phyloP scores from a whole-genome alignment of 768 basidiomycete genomes.

The Bullera alba region DNA sequence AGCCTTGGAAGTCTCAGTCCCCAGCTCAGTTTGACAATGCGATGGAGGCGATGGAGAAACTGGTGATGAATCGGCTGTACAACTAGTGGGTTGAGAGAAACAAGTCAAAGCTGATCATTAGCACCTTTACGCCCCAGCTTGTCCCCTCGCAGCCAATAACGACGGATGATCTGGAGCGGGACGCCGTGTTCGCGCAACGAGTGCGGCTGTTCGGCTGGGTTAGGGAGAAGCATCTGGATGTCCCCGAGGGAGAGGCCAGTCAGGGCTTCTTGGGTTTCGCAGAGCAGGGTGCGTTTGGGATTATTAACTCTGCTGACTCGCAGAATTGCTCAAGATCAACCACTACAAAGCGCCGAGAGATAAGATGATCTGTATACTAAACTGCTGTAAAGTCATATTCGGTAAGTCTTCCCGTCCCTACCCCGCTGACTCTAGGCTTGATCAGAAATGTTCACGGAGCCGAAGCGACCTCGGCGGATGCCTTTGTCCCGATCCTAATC shows the following conservation, averaged over 20 bases:
- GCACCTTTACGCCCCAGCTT: slow-evolving; percentile 87
- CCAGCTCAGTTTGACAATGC: slow-evolving; percentile 90
- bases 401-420: slow-evolving; percentile 51
- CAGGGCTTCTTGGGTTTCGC: slow-evolving; percentile 63
- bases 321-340: slow-evolving; percentile 87
- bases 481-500: slow-evolving; percentile 89
- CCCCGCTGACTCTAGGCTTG: slow-evolving; percentile 54
- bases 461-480: slow-evolving; percentile 66
- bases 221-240: slow-evolving; percentile 77
- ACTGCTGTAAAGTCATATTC: slow-evolving; percentile 98
- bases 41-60: slow-evolving; percentile 97
- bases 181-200: slow-evolving; percentile 80
- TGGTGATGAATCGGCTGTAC: slow-evolving; percentile 97
- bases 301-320: not conserved
- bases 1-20: slow-evolving; percentile 64
- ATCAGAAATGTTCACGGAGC: slow-evolving; percentile 70
- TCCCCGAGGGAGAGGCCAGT: slow-evolving; percentile 57
- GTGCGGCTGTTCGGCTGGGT: slow-evolving; percentile 90
- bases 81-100: slow-evolving; percentile 64
- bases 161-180: slow-evolving; percentile 91
- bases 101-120: slow-evolving; percentile 42
- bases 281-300: slow-evolving; percentile 34
- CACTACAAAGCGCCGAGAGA: slow-evolving; percentile 98
- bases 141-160: slow-evolving; percentile 68
- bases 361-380: slow-evolving; percentile 93